phyloP scores from a whole-genome alignment of 768 basidiomycete genomes.

The Boletus sensibilis region DNA sequence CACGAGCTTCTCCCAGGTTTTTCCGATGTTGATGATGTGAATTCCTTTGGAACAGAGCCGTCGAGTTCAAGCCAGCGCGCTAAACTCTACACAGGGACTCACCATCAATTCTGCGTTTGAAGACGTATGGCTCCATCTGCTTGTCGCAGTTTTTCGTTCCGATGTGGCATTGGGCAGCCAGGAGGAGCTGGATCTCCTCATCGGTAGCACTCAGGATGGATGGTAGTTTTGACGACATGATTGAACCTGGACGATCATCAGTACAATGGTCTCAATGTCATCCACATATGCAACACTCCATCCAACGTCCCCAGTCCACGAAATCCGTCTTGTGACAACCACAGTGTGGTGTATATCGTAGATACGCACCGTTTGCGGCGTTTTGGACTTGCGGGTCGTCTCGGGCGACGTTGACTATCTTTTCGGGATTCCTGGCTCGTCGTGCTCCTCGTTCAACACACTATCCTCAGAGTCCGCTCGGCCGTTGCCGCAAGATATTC shows the following conservation, averaged over 20 bases:
- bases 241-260: constrained; percentile 35
- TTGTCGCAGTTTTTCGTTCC: constrained; percentile 99
- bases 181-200: constrained; percentile 94
- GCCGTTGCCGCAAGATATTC: constrained; percentile 19
- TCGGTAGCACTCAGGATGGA: constrained; percentile 91
- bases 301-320: constrained; percentile 24
- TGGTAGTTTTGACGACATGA: constrained; percentile 87
- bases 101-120: constrained; percentile 96
- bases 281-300: constrained; percentile 37
- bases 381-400: constrained; percentile 41
- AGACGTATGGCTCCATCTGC: constrained; percentile 98
- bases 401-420: constrained; percentile 40
- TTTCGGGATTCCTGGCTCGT: constrained; percentile 25
- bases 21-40: constrained; percentile 96
- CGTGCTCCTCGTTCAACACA: constrained; percentile 10
- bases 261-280: constrained; percentile 19
- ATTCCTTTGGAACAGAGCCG: constrained; percentile 59
- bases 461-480: constrained; percentile 20
- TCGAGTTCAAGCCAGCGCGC: constrained; percentile 13
- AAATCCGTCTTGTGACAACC: constrained; percentile 5
- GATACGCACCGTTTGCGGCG: constrained; percentile 40
- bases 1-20: constrained; percentile 99
- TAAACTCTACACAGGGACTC: constrained; percentile 31
- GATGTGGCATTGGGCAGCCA: constrained; percentile 95
- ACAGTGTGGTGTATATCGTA: neutral